phyloP scores from a whole-genome alignment of 208 protist species.

The Crithidia bombi region DNA sequence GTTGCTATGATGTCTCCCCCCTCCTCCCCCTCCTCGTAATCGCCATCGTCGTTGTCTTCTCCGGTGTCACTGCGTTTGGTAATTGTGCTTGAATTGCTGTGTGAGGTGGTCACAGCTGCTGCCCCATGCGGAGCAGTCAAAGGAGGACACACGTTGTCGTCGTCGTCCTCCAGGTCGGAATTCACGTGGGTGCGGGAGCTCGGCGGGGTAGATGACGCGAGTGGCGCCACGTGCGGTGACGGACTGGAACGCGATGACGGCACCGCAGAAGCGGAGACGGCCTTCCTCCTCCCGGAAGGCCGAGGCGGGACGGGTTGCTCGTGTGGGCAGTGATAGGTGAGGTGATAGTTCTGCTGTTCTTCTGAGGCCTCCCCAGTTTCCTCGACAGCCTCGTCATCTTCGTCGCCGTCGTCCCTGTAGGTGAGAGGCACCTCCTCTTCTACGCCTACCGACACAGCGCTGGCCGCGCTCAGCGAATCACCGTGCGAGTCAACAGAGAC shows the following conservation, averaged over 20 bases:
- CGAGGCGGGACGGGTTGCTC: no score
- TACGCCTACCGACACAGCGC: background rate
- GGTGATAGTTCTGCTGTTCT: background rate
- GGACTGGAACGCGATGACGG: background rate
- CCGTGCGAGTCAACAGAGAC: background rate
- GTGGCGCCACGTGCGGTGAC: background rate
- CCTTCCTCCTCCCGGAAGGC: background rate
- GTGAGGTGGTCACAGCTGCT: background rate
- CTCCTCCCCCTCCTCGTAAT: conserved; percentile 1
- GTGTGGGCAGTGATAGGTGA: no score
- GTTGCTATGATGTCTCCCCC: background rate
- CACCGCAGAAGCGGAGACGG: no score
- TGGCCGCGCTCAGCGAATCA: background rate
- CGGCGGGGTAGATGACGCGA: background rate
- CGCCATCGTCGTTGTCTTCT: background rate
- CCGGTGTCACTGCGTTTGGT: background rate
- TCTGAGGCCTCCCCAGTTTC: background rate
- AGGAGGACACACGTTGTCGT: background rate
- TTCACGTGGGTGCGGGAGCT: conserved; percentile 1
- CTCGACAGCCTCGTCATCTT: background rate
- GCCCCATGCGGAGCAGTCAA: conserved; percentile 9
- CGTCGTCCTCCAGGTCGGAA: background rate
- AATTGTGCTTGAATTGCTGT: background rate
- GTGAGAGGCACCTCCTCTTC: background rate
- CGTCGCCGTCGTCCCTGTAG: background rate